These are phyloP conservation scores for Colletotrichum sp. DNA, from an alignment of 2,329 filamentous ascomycete species.

Conservation along the genomic window DNA sequence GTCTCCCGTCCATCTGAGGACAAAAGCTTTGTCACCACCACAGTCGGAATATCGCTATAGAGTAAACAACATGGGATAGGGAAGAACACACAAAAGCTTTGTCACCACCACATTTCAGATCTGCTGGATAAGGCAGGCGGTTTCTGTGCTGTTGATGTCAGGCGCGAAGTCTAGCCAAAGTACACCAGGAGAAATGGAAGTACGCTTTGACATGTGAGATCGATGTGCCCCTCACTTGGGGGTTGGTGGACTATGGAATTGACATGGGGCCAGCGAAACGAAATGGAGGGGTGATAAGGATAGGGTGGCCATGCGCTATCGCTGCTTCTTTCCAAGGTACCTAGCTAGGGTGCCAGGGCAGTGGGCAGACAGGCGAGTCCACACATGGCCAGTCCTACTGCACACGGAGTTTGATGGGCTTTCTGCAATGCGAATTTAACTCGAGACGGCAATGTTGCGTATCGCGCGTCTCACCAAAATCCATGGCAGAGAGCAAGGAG, in stretches of 20 bases:
- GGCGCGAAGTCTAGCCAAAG: background rate
- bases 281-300: background rate
- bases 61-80: too few relatives aligned
- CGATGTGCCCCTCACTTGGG: background rate
- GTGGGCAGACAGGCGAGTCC: too few relatives aligned
- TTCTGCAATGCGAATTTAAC: background rate
- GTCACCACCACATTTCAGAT: background rate
- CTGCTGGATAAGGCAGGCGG: conserved; percentile 7
- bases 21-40: background rate
- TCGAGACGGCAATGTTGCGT: background rate
- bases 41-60: too few relatives aligned
- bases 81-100: too few relatives aligned
- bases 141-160: background rate
- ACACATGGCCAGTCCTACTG: background rate
- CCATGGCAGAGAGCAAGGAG: background rate
- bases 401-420: background rate
- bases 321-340: background rate
- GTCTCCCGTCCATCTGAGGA: background rate
- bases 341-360: background rate
- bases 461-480: conserved; percentile 2
- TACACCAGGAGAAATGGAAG: background rate
- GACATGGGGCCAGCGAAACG: background rate
- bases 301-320: background rate
- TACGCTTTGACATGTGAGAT: background rate
- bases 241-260: background rate